Percentiles rank a stretch among this genome's conserved stretches.
Conservation (phyloP, 1,284 basidiomycete genomes). For the Cryptococcus neoformans region DNA sequence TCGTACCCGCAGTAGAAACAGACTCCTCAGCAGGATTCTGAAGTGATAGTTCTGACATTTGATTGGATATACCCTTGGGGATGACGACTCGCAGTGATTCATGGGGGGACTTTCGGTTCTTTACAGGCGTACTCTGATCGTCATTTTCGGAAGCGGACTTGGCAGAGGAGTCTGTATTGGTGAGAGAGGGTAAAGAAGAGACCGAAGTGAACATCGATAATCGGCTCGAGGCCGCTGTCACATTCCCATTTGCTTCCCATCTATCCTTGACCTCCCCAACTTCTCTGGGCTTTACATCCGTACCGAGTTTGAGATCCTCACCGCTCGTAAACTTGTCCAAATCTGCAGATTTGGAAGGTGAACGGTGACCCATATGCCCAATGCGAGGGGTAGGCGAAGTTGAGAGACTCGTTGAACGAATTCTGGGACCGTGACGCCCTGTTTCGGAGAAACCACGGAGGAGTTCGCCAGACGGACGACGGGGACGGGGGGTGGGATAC, state of each 20-base stretch:
- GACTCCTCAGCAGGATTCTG: background rate
- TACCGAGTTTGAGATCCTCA: background rate
- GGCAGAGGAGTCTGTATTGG: background rate
- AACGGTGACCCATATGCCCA: slow-evolving; percentile 16
- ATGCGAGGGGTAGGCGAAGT: slow-evolving; percentile 33
- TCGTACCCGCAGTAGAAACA: background rate
- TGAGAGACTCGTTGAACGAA: slow-evolving; percentile 32
- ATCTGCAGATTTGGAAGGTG: slow-evolving; percentile 44
- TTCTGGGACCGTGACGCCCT: slow-evolving; percentile 13
- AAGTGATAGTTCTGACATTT: background rate
- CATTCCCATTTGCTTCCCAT: background rate
- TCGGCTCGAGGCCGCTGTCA: slow-evolving; percentile 4
- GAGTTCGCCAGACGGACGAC: slow-evolving; percentile 7
- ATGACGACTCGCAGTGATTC: background rate
- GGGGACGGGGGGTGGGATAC: background rate
- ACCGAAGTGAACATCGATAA: slow-evolving; percentile 11
- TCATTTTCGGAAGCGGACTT: background rate
- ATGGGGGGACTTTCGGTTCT: background rate
- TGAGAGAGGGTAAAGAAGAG: background rate
- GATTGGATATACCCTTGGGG: slow-evolving; percentile 1
- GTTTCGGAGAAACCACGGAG: slow-evolving; percentile 14
- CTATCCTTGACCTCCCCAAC: too few species aligned
- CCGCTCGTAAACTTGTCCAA: slow-evolving; percentile 37
- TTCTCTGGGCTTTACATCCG: background rate
- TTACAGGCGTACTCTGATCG: background rate